Evolutionary conservation across 1,139 yeast species (phyloP).

Genomic region (Hanseniaspora gamundiae): DNA sequence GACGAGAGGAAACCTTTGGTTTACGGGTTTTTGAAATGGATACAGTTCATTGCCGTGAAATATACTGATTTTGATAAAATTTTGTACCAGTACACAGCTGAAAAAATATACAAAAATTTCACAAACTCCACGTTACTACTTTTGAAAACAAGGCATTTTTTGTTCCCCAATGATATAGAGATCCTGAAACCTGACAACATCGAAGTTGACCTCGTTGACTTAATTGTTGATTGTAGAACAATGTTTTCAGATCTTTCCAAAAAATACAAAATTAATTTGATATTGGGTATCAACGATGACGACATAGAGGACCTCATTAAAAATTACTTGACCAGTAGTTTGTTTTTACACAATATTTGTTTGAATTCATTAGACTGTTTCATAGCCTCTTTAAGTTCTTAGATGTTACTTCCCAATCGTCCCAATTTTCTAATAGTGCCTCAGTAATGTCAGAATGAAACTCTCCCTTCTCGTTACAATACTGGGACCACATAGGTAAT

Average conservation of each 20-base stretch:
- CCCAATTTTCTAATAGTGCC: conserved; percentile 9
- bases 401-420: conserved; percentile 2
- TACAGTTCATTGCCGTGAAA: conserved; percentile 10
- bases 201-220: conserved; percentile 13
- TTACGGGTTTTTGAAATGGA: conserved; percentile 12
- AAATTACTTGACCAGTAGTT: not conserved
- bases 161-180: conserved; percentile 21
- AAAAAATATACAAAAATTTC: conserved; percentile 5
- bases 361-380: conserved; percentile 1
- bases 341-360: not conserved
- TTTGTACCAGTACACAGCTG: conserved; percentile 7
- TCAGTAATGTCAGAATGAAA: conserved; percentile 10
- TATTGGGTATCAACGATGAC: not conserved
- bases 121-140: conserved; percentile 3
- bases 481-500: conserved; percentile 10
- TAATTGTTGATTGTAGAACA: conserved; percentile 12
- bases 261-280: not conserved
- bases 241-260: conserved; percentile 10
- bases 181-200: conserved; percentile 16
- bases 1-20: conserved; percentile 17
- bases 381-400: not conserved
- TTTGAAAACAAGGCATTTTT: conserved; percentile 10
- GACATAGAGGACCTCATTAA: not conserved
- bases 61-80: conserved; percentile 7
- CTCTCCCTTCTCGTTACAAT: conserved; percentile 12